These are phyloP conservation scores for Beauveria pseudobassiana DNA, from an alignment of 2,329 filamentous ascomycete genomes.

Conservation along the genomic window DNA sequence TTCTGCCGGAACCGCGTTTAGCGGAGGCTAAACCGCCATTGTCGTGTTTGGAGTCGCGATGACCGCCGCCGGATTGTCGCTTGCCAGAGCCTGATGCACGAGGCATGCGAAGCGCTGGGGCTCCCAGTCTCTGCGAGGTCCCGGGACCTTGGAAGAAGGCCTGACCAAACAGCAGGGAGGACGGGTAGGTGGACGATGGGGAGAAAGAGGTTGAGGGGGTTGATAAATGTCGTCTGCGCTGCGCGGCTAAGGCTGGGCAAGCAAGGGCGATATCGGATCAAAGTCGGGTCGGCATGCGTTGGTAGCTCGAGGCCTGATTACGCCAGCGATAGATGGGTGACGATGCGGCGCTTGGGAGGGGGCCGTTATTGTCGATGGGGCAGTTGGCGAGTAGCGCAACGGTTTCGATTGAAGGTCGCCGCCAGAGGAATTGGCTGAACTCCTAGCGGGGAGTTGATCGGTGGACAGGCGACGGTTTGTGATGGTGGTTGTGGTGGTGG, in stretches of 20 bases:
- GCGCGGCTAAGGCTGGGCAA: not conserved
- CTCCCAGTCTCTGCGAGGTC: conserved; percentile 30
- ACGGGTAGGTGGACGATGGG: conserved; percentile 12
- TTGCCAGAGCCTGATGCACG: conserved; percentile 51
- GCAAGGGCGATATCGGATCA: not conserved
- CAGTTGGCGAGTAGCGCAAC: not conserved
- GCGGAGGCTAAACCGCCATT: conserved; percentile 68
- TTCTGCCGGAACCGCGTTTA: conserved; percentile 33
- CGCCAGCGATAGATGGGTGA: not conserved
- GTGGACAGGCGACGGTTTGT: not conserved
- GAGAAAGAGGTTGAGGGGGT: conserved; percentile 12
- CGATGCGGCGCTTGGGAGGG: not conserved
- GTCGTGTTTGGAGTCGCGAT: conserved; percentile 72
- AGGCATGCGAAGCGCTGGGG: conserved; percentile 47
- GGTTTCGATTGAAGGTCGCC: not conserved
- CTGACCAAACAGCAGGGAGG: conserved; percentile 27
- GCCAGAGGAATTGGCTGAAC: too few relatives aligned
- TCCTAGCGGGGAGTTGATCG: not conserved
- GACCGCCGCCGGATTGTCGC: conserved; percentile 56
- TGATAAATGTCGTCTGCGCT: conserved; percentile 4
- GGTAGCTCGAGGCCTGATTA: not conserved
- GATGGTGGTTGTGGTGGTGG: conserved; percentile 1
- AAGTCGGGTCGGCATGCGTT: conserved; percentile 9
- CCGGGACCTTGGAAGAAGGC: conserved; percentile 25
- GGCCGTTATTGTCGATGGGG: too few relatives aligned